Evolutionary conservation across 75 land plant species (phyloP), one percentile per base, ranked within the genome.

Genomic region (Pinus albicaulis): DNA sequence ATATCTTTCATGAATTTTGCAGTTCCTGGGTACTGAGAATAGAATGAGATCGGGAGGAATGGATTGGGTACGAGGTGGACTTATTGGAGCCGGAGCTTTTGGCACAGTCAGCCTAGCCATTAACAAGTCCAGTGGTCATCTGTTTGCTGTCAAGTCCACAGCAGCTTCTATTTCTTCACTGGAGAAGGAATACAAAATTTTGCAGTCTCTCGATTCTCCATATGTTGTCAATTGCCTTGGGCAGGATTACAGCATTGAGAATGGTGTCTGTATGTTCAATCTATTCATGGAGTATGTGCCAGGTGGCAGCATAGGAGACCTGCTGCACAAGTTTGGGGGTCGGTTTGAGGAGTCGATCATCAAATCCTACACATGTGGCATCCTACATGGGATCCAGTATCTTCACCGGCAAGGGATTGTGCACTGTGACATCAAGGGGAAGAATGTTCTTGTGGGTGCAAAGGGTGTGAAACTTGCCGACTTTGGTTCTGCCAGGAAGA

Each of bases 401-500:
- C 53, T 91, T 4, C 96, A 93, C 81, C 20, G 63, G 8, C 66
- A 34, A 1, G 84, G 86, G 59, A 76, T 93, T 26, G 89, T 87
- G 1, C 95, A 93, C 73, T 74, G 95, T 71, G 95, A 93, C 63
- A 86, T 93, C 59, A 93, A 91, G 71, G 88, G 92, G 3, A 77
- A 77, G 76, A 93, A 93, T 72, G 80, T 93, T 7, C 82, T 93
- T 2, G 56, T 86, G 31, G 93, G 91, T 7, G 10, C 64, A 13
- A 7, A 56, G 1, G 83, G 82, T 20, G 90, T 84, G 25, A 96
- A 96, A 78, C 84, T 96, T 10, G 89, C 93, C 2, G 99, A 96
- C 74, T 94, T 96, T 60, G 99, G 99, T 3, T 80, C 95, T 0
- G 89, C 98, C 31, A 85, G 56, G 81, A 31, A 76, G 15, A 34